Evolutionary conservation across 805 yeast genomes (phyloP), one percentile per base, ranked within the genome.

Genomic region (Monosporozyma yasuniensis): DNA sequence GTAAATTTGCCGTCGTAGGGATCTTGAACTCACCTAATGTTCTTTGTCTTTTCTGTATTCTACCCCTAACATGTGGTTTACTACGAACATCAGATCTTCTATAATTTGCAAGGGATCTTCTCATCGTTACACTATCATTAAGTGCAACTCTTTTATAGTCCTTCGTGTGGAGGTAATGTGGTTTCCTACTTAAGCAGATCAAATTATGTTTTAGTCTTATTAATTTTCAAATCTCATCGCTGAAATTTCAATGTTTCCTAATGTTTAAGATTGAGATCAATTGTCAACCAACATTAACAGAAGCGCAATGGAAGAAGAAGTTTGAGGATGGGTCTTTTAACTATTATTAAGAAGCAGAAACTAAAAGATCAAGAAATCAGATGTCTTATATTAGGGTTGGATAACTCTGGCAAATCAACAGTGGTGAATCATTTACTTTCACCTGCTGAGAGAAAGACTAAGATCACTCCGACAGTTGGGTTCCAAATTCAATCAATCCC

Each of bases 381-480:
- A 21, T 75, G 88, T 23, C 71, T 91, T 21, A 73, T 87, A 50
- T 74, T 90, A 11, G 98, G 98, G 0, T 76, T 90, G 3, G 98
- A 90, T 62, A 88, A 87, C 64, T 78, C 96, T 0, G 98, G 98
- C 2, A 90, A 90, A 64, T 85, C 96, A 2, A 86, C 96, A 0
- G 77, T 91, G 2, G 83, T 89, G 21, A 80, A 81, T 51, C 61
- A 71, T 18, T 61, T 87, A 14, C 70, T 84, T 34, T 64, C 67
- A 54, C 28, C 22, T 16, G 49, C 52, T 5, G 54, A 72, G 23
- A 70, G 74, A 54, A 25, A 47, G 9, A 58, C 63, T 7, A 70
- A 70, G n/a, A 80, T 89, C 5, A 76, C 87, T 9, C 97, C 98
- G 0, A 90, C 98, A 0, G 77, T 90, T 74, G 98, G 98, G 14